Percentiles rank a stretch among this genome's conserved stretches.
Evolutionary conservation across 352 stramenopile species (phyloP).

Genomic region (Nothophytophthora sp.): DNA sequence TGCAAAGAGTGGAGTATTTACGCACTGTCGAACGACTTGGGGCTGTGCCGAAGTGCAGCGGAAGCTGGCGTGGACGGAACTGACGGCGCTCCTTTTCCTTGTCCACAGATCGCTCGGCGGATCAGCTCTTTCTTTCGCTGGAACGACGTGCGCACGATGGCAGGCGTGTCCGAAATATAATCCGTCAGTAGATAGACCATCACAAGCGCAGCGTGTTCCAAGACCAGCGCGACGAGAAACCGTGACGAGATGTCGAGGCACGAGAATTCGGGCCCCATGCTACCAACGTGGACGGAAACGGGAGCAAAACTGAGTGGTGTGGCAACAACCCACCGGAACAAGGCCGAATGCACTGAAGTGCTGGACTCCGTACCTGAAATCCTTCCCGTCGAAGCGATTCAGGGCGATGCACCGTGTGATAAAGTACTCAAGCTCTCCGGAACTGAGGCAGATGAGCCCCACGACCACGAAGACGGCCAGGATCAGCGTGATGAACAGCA

Average conservation of each 20-base stretch:
- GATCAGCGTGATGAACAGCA: constrained; percentile 83
- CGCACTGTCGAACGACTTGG: constrained; percentile 22
- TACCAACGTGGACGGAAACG: constrained; percentile 14
- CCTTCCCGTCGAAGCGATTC: constrained; percentile 75
- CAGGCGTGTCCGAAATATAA: constrained; percentile 79
- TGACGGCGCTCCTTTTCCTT: constrained; percentile 40
- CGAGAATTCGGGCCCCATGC: constrained; percentile 84
- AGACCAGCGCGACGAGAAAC: constrained; percentile 76
- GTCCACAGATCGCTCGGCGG: constrained; percentile 76
- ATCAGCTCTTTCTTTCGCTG: constrained; percentile 88
- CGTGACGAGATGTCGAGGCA: constrained; percentile 76
- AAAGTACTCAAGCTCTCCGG: constrained; percentile 85
- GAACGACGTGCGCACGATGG: constrained; percentile 76
- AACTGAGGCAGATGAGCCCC: constrained; percentile 83
- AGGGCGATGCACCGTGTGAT: constrained; percentile 69
- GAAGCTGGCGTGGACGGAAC: constrained; percentile 14
- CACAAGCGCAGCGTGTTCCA: constrained; percentile 73
- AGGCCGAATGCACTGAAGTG: neutral
- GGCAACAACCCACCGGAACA: neutral
- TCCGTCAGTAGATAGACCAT: constrained; percentile 82
- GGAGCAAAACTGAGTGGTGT: constrained; percentile 4
- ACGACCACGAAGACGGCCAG: constrained; percentile 84
- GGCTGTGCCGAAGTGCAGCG: constrained; percentile 14
- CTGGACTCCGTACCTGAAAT: constrained; percentile 88
- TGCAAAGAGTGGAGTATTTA: too few relatives aligned